Conservation (phyloP, 1,284 basidiomycete species). For the Xerocomus nothofagi region DNA sequence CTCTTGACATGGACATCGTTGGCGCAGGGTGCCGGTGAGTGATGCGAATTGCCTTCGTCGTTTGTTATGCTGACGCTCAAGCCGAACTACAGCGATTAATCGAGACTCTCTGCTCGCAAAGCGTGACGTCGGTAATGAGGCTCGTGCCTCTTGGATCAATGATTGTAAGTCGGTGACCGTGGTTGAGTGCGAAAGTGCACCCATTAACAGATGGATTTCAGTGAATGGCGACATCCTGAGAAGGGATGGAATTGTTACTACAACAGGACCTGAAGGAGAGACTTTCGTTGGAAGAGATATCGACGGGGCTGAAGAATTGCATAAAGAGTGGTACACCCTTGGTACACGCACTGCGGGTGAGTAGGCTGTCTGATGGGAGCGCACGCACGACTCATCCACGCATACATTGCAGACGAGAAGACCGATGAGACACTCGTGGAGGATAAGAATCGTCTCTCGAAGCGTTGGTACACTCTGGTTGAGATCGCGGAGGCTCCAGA, state of each 20-base stretch:
- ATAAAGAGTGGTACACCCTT: background rate
- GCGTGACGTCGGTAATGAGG: background rate
- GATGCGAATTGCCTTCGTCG: background rate
- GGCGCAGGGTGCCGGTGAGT: constrained; percentile 15
- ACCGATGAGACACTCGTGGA: background rate
- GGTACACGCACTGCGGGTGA: constrained; percentile 3
- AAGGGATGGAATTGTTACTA: background rate
- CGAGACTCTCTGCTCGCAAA: background rate
- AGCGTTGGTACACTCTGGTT: constrained; percentile 13
- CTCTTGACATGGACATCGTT: constrained; percentile 8
- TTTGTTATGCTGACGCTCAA: background rate
- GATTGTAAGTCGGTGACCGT: constrained; percentile 3
- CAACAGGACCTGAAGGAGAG: background rate
- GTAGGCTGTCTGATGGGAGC: background rate
- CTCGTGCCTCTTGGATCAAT: background rate
- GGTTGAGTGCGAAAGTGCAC: background rate
- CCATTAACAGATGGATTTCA: background rate
- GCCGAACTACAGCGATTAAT: constrained; percentile 3
- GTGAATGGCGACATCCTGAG: background rate
- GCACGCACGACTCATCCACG: background rate
- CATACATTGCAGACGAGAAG: background rate
- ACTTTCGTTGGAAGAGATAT: background rate
- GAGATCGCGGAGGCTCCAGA: constrained; percentile 7
- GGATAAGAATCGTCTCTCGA: background rate
- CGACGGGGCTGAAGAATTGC: no score